Base-by-base conservation (phyloP, 805 yeast genomes). In the Henningerozyma blattae region DNA sequence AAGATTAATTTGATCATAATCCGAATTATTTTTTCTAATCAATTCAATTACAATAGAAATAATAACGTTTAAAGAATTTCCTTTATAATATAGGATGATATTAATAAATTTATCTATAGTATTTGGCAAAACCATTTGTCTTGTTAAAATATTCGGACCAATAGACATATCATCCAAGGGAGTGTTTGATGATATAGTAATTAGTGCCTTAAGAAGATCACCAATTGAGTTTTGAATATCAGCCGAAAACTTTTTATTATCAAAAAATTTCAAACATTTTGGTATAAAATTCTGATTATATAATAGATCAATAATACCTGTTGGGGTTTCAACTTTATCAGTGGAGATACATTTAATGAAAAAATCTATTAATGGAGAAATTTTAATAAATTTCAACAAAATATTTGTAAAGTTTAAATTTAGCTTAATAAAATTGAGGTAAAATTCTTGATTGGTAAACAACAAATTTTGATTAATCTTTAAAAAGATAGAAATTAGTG, bases 41-140 rank as follows among this genome's bases (percentile, higher is more conserved):
- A 89, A 70, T 56, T 89, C 98, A 43, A 89, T 87, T 10, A 91
- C 75, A 25, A 89, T 82, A 5, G 95, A 89, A 9, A 89, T 96
- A 34, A 93, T 86, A 37, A 85, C 83, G 20, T 87, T 78, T 39
- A 89, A 65, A 0, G 95, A 95, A 39, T 78, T 75, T 16, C 94
- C 94, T 35, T 77, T 72, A 45, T 66, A 53, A 5, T 43, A 30
- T 38, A 84, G 65, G 68, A 89, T 87, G 37, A 81, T 76, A 27
- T 72, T 56, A 17, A 85, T 75, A 45, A 89, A 65, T 31, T 67
- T 65, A 28, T 68, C 61, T 22, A 84, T 67, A 30, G 77, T 70
- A 18, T 66, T 64, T 28, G 76, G 77, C 27, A 84, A 72, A 9
- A 86, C 95, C 16, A 89, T 68, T 53, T 87, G 84, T 38, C 95